Percentiles rank a stretch among this genome's conserved stretches.
Evolutionary conservation across 75 land plant genomes (phyloP).

Genomic region (Picea sitchensis): DNA sequence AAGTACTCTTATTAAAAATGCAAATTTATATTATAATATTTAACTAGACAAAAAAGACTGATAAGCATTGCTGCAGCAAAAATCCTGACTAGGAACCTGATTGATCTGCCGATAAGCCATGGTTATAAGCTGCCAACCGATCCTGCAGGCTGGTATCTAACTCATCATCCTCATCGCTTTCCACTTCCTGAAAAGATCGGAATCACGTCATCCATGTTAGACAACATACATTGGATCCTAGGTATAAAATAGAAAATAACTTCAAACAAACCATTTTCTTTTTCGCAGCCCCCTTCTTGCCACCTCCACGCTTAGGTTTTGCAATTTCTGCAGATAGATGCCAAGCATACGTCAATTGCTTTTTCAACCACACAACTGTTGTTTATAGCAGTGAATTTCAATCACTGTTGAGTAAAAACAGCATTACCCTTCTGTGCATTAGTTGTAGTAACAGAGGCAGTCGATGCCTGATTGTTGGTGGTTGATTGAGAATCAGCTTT

Average conservation of each 20-base stretch:
- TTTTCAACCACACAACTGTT: background rate
- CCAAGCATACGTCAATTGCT: background rate
- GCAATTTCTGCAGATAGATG: background rate
- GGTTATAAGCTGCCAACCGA: constrained; percentile 47
- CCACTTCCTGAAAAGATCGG: constrained; percentile 10
- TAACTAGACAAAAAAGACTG: too few relatives aligned
- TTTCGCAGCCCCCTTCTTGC: constrained; percentile 9
- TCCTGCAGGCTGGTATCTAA: constrained; percentile 32
- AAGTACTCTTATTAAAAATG: too few relatives aligned
- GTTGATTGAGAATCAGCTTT: constrained; percentile 5
- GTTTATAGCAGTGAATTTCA: too few relatives aligned
- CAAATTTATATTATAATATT: too few relatives aligned
- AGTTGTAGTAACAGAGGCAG: background rate
- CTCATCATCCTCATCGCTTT: constrained; percentile 37
- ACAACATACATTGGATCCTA: background rate
- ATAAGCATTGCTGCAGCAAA: too few relatives aligned
- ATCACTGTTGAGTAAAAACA: background rate
- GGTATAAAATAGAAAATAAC: background rate
- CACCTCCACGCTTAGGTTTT: constrained; percentile 7
- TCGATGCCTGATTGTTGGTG: background rate
- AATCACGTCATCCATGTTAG: background rate
- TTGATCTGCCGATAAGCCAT: constrained; percentile 39
- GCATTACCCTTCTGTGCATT: background rate
- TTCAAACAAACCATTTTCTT: constrained; percentile 3
- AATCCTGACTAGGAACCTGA: constrained; percentile 4